These are phyloP conservation scores for Actinomucor elegans DNA, from an alignment of 371 early-diverging fungal genomes.

Conservation along the genomic window DNA sequence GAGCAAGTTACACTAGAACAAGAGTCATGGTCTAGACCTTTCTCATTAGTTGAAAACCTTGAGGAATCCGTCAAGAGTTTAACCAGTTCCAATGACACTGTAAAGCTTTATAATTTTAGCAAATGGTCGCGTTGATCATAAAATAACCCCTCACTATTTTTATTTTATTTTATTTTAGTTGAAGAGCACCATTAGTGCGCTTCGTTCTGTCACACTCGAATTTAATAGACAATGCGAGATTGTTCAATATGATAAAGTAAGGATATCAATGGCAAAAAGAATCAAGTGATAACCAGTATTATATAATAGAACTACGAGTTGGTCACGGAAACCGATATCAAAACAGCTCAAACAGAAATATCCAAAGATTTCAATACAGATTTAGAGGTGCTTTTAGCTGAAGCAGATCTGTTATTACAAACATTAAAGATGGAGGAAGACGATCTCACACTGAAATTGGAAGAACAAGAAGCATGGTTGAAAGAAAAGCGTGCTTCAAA, in stretches of 20 bases:
- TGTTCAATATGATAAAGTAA: too few relatives aligned
- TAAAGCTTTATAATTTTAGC: neutral
- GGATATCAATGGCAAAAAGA: too few relatives aligned
- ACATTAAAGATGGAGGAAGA: neutral
- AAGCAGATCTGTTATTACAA: neutral
- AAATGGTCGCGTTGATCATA: too few relatives aligned
- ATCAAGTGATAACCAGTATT: too few relatives aligned
- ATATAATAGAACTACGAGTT: constrained; percentile 10
- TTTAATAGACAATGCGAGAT: too few relatives aligned
- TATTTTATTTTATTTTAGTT: too few relatives aligned
- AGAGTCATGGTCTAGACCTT: neutral
- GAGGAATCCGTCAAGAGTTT: neutral
- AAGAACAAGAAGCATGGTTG: neutral
- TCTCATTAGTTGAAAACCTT: neutral
- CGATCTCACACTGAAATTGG: neutral
- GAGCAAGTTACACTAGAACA: neutral
- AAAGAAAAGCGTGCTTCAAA: neutral
- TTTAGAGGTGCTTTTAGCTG: neutral
- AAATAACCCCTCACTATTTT: too few relatives aligned
- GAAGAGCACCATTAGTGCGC: too few relatives aligned
- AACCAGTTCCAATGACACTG: neutral
- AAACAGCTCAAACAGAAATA: neutral
- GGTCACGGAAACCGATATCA: constrained; percentile 5
- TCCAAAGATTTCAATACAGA: neutral
- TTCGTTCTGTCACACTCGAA: too few relatives aligned